These are phyloP conservation scores for Lepiota subincarnata DNA, from an alignment of 768 basidiomycete genomes.

Conservation along the genomic window DNA sequence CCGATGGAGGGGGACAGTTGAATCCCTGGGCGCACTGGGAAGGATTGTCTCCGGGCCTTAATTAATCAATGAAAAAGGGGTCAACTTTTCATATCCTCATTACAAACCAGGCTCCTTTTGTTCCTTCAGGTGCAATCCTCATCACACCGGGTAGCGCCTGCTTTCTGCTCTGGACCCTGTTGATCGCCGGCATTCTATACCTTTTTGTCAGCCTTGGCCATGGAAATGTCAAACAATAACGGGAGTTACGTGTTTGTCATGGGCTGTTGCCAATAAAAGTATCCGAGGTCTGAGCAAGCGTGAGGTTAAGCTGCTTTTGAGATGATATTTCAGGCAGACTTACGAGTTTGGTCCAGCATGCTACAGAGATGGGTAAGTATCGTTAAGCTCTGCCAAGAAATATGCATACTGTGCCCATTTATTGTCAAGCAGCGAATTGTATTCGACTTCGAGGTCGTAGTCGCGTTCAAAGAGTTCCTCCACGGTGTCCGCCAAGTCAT, in stretches of 20 bases:
- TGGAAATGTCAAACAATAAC: neutral
- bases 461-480: conserved; percentile 57
- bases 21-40: conserved; percentile 50
- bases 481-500: conserved; percentile 51
- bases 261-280: conserved; percentile 71
- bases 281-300: conserved; percentile 41
- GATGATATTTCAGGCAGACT: conserved; percentile 8
- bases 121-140: conserved; percentile 60
- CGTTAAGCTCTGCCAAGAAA: neutral
- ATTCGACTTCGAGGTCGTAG: conserved; percentile 55
- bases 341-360: conserved; percentile 74
- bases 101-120: conserved; percentile 52
- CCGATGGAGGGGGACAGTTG: conserved; percentile 44
- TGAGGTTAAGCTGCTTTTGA: neutral
- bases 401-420: conserved; percentile 61
- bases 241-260: conserved; percentile 49
- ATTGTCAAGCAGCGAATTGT: conserved; percentile 54
- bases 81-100: neutral
- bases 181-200: conserved; percentile 47
- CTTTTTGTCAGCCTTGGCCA: too few species aligned
- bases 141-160: conserved; percentile 59
- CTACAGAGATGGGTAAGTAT: conserved; percentile 18
- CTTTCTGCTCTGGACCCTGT: conserved; percentile 50
- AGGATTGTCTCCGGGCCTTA: conserved; percentile 64
- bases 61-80: neutral